Evolutionary conservation across 2,329 filamentous ascomycete genomes (phyloP).

Genomic region (Periconia sp.): DNA sequence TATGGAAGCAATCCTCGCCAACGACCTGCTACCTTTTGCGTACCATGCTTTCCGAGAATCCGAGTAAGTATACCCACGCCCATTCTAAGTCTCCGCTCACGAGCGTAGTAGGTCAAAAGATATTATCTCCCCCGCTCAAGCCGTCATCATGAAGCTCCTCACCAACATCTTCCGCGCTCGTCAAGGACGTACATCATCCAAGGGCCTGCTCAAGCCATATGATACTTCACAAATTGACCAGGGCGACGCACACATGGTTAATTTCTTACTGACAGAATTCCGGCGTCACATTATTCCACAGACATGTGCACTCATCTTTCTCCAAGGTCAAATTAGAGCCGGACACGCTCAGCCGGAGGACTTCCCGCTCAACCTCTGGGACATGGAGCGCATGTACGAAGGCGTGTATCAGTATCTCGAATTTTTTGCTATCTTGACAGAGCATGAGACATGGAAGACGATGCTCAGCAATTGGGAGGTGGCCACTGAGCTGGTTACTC

Average conservation of each 20-base stretch:
- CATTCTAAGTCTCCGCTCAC: constrained; percentile 15
- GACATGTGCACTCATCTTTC: constrained; percentile 90
- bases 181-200: constrained; percentile 46
- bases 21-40: constrained; percentile 86
- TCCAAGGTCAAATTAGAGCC: constrained; percentile 87
- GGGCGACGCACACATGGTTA: constrained; percentile 71
- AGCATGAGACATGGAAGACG: constrained; percentile 80
- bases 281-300: constrained; percentile 91
- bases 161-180: constrained; percentile 83
- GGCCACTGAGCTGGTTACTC: constrained; percentile 83
- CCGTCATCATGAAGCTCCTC: constrained; percentile 87
- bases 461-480: constrained; percentile 92
- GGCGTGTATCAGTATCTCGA: constrained; percentile 93
- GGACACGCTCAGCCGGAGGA: constrained; percentile 78
- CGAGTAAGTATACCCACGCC: constrained; percentile 31
- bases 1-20: constrained; percentile 89
- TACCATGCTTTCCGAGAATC: constrained; percentile 86
- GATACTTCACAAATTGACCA: constrained; percentile 60
- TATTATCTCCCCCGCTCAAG: constrained; percentile 94
- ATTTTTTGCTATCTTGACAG: constrained; percentile 87
- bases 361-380: constrained; percentile 94
- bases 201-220: constrained; percentile 52
- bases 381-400: constrained; percentile 96
- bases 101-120: constrained; percentile 70
- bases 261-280: constrained; percentile 93